phyloP scores from a whole-genome alignment of 202 grass and related monocot species.

The Zizania palustris region DNA sequence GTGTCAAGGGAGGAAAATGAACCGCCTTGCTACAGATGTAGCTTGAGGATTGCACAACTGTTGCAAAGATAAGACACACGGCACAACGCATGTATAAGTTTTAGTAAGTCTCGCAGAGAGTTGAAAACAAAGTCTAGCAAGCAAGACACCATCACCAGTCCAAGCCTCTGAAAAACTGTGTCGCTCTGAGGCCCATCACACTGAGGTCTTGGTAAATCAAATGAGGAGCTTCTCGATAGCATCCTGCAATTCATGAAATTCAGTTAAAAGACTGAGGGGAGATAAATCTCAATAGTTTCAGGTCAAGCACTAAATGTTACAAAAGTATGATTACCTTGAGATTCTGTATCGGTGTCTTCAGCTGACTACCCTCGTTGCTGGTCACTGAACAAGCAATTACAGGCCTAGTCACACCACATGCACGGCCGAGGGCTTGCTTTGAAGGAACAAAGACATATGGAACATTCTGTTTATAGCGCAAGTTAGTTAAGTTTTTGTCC shows the following conservation, averaged over 20 bases:
- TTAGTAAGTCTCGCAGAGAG: slow-evolving; percentile 40
- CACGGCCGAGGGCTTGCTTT: slow-evolving; percentile 83
- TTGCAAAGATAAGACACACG: slow-evolving; percentile 26
- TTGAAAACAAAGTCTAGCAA: slow-evolving; percentile 43
- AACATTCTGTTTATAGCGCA: slow-evolving; percentile 60
- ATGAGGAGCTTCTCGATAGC: slow-evolving; percentile 77
- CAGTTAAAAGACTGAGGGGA: background rate
- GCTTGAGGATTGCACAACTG: slow-evolving; percentile 47
- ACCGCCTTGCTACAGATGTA: slow-evolving; percentile 28
- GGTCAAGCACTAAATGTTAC: background rate
- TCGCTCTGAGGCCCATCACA: slow-evolving; percentile 60
- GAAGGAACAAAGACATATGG: slow-evolving; percentile 97
- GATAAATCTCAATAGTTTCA: background rate
- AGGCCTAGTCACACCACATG: slow-evolving; percentile 87
- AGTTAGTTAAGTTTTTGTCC: background rate
- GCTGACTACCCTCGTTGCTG: slow-evolving; percentile 78
- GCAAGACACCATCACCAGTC: slow-evolving; percentile 64
- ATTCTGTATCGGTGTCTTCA: slow-evolving; percentile 72
- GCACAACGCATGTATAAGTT: slow-evolving; percentile 21
- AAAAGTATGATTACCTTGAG: slow-evolving; percentile 65
- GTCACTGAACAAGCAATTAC: slow-evolving; percentile 95
- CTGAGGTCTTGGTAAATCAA: slow-evolving; percentile 58
- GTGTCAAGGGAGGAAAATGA: slow-evolving; percentile 15
- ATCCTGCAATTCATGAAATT: slow-evolving; percentile 44
- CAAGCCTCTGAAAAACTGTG: slow-evolving; percentile 69